Evolutionary conservation across 2,329 filamentous ascomycete genomes (phyloP).

Genomic region (Helicocarpus griseus): DNA sequence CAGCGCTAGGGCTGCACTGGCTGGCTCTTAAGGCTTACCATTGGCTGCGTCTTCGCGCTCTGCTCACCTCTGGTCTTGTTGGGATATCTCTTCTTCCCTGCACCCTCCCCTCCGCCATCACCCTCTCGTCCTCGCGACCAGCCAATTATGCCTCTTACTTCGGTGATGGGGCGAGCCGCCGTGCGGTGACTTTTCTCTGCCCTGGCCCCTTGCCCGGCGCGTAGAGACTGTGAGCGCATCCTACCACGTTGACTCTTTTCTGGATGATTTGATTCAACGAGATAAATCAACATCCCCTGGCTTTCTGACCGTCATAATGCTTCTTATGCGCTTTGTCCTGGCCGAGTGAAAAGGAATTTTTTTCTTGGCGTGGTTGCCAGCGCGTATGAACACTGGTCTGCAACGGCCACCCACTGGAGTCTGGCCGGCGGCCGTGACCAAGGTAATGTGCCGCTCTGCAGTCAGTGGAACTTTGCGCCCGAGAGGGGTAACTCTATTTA

Average conservation of each 20-base stretch:
- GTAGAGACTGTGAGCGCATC: not conserved
- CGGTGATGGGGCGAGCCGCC: not conserved
- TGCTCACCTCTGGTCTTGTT: conserved; percentile 16
- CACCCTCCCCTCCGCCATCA: too few relatives aligned
- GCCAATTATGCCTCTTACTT: conserved; percentile 12
- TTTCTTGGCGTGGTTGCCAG: not conserved
- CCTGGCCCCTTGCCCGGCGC: not conserved
- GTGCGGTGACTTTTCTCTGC: conserved; percentile 3
- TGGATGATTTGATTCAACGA: not conserved
- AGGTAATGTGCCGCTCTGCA: not conserved
- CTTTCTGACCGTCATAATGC: not conserved
- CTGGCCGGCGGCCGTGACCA: too few relatives aligned
- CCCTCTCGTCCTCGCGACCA: not conserved
- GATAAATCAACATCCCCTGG: not conserved
- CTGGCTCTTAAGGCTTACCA: too few relatives aligned
- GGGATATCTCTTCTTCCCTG: too few relatives aligned
- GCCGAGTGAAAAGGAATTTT: not conserved
- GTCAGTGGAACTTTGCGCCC: not conserved
- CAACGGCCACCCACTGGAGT: too few relatives aligned
- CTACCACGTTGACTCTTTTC: not conserved
- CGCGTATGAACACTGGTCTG: too few relatives aligned
- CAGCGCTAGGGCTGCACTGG: conserved; percentile 6
- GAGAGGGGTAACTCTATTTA: not conserved
- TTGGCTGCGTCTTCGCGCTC: too few relatives aligned
- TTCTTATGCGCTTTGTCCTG: not conserved